Evolutionary conservation across 129 eudicot species (phyloP).

Genomic region (Dittrichia graveolens): DNA sequence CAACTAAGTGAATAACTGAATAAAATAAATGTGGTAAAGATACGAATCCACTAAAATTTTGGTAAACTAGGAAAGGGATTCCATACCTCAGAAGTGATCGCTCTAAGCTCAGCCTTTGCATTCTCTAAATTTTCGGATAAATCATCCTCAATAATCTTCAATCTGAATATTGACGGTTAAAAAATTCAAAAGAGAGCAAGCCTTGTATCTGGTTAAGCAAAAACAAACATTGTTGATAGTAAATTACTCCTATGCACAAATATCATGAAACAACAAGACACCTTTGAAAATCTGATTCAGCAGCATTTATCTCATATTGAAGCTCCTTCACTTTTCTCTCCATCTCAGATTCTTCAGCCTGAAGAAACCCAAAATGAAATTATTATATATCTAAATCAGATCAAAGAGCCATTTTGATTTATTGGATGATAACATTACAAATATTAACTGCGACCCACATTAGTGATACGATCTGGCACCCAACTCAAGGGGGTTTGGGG

Average conservation of each 20-base stretch:
- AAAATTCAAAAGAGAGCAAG: slow-evolving; percentile 30
- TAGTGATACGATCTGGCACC: no score
- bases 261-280: slow-evolving; percentile 23
- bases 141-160: slow-evolving; percentile 58
- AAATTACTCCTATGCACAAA: background rate
- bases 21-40: background rate
- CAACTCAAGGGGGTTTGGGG: no score
- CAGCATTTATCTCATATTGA: slow-evolving; percentile 59
- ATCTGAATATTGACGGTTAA: slow-evolving; percentile 47
- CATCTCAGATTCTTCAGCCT: slow-evolving; percentile 91
- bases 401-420: no score
- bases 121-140: slow-evolving; percentile 42
- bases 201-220: slow-evolving; percentile 11
- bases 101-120: slow-evolving; percentile 46
- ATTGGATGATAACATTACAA: no score
- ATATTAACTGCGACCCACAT: no score
- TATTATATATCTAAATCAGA: background rate
- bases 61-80: slow-evolving; percentile 13
- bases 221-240: slow-evolving; percentile 12
- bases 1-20: background rate
- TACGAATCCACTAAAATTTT: background rate
- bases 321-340: slow-evolving; percentile 64
- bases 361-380: slow-evolving; percentile 23
- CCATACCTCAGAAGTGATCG: slow-evolving; percentile 51
- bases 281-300: slow-evolving; percentile 54